Base-by-base conservation (phyloP, 768 basidiomycete genomes). In the Hortiboletus campestris region DNA sequence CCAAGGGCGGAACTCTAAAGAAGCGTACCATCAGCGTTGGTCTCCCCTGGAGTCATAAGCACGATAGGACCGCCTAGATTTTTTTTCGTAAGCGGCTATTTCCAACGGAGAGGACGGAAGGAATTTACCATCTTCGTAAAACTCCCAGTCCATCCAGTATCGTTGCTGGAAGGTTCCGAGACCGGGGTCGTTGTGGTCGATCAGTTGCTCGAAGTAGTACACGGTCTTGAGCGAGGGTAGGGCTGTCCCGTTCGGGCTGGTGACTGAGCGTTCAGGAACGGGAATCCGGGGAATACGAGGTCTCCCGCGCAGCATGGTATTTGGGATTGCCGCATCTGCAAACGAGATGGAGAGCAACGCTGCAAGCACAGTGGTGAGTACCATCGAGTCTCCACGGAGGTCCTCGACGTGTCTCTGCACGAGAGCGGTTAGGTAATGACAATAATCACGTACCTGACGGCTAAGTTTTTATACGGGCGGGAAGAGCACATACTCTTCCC, bases 81-180 rank as follows among this genome's bases (percentile, higher is more conserved):
- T 20, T 10, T 20, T 16, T 42, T 49, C 17, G 16, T 31, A 9
- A 47, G 35, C 2, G 4, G 2, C 2, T 1, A 3, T n/a, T 16
- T 44, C 1, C 10, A 28, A 34, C n/a, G 35, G 28, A 22, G 20
- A 31, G 9, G 22, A 12, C 10, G 35, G 20, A 35, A 56, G 35
- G 16, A 17, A 38, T 34, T 49, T 52, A 80, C 82, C 80, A 38
- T 71, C 56, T 67, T 84, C 74, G 59, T 89, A 89, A 61, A 76
- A 86, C 67, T 89, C 84, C 68, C 76, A 86, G 31, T 82, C 82
- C 56, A 81, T 76, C 86, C 86, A 89, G 69, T 79, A 89, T 35
- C 88, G 80, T 70, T 89, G 88, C 65, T 83, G 75, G 72, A 91
- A 91, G n/a, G 86, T 89, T 19, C 88, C 88, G 20, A 81, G 72